Base-by-base conservation (phyloP, 2,329 filamentous ascomycete species). In the Byssothecium circinans region DNA sequence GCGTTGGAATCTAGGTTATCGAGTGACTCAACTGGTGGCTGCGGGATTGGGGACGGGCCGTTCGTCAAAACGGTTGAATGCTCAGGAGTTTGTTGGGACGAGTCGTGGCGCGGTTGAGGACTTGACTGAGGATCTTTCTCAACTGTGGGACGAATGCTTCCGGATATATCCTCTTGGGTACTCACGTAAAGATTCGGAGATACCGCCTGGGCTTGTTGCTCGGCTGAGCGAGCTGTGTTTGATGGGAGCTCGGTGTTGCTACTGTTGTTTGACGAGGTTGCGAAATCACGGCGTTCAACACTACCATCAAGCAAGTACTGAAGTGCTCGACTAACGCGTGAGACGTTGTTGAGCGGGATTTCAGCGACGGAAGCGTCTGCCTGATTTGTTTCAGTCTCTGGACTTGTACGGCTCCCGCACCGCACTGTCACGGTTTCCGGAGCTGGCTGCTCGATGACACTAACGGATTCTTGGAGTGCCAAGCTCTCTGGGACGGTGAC, bases 81-180 rank as follows among this genome's bases (percentile, higher is more conserved):
- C 17, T 60, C 54, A 34, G 63, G 58, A 3, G 59, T 57, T 29
- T 68, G 56, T 42, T 69, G 65, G 2, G 65, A 68, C 10, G 65
- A 67, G 44, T 67, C 62, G 61, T 65, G 64, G 18, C 65, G 57
- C 6, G 63, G 64, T 25, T 41, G 46, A 30, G 52, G 49, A 19
- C 50, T 58, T 4, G 42, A 38, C 7, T 35, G 38, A 15, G 33
- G 5, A 12, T 47, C 39, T 22, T 52, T 33, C 40, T 64, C 63
- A 19, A 55, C 47, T 0, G 57, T 63, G 8, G 49, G 45, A 10
- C 25, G 43, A 36, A 65, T 54, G 12, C 45, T 53, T 32, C 58
- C 50, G 20, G 33, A 27, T 8, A 41, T 43, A 7, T 58, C 50
- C 12, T 62, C 53, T 41, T 62, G 61, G 2, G 58, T 60, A 39